Evolutionary conservation across 192 early-diverging fungal species (phyloP).

Genomic region (Kappamyces sp.): DNA sequence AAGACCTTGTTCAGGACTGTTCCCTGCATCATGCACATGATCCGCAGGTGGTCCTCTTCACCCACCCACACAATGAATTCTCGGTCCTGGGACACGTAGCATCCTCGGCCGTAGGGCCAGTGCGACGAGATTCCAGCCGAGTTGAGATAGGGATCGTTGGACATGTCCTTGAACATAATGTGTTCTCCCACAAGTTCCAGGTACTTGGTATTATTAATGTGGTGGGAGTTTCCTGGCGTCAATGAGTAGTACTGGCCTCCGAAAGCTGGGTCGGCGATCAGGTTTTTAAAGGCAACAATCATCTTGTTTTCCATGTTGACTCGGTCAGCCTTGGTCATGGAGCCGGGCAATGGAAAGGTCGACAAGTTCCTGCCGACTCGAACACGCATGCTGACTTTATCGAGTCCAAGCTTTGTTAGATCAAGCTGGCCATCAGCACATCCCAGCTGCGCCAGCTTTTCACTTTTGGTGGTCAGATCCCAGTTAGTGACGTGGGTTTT

Average conservation of each 20-base stretch:
- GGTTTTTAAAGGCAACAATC: constrained; percentile 6
- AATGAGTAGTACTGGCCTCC: constrained; percentile 10
- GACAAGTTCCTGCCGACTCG: constrained; percentile 12
- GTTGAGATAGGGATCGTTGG: constrained; percentile 6
- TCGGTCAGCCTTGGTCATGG: constrained; percentile 12
- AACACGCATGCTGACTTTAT: constrained; percentile 11
- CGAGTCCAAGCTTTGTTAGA: constrained; percentile 5
- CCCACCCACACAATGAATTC: constrained; percentile 13
- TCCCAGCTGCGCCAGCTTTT: constrained; percentile 1
- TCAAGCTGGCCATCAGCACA: constrained; percentile 11
- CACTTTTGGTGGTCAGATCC: constrained; percentile 7
- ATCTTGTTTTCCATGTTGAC: constrained; percentile 16
- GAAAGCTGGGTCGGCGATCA: constrained; percentile 5
- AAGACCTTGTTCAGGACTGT: constrained; percentile 11
- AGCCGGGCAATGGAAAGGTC: constrained; percentile 12
- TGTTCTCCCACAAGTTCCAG: constrained; percentile 10
- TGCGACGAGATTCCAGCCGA: constrained; percentile 1
- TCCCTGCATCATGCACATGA: constrained; percentile 14
- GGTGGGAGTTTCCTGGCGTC: constrained; percentile 7
- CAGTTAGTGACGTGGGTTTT: not conserved
- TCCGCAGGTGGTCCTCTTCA: constrained; percentile 9
- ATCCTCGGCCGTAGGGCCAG: constrained; percentile 4
- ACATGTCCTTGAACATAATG: constrained; percentile 18
- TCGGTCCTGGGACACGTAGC: constrained; percentile 4
- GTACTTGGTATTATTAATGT: constrained; percentile 11